A percentile compares a stretch with the other conserved stretches of the same genome.
These are phyloP conservation scores for Suhomyces prunicola DNA, from an alignment of 805 yeast genomes.

Conservation along the genomic window DNA sequence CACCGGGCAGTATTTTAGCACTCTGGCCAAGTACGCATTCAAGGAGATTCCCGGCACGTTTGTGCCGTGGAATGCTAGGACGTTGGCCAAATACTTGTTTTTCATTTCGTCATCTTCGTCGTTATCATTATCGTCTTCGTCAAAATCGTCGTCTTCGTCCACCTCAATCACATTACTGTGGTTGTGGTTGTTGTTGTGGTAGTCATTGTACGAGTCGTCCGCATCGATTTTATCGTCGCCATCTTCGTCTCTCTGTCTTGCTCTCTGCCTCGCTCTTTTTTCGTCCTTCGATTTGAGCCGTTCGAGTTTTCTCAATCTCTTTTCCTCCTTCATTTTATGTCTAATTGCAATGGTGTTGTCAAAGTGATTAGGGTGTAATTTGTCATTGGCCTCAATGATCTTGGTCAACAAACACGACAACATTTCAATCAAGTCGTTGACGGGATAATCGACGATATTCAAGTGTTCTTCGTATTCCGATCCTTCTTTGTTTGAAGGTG, in stretches of 20 bases:
- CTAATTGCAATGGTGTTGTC: slow-evolving; percentile 43
- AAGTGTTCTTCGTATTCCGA: slow-evolving; percentile 48
- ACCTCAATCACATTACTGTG: slow-evolving; percentile 20
- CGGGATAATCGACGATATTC: slow-evolving; percentile 80
- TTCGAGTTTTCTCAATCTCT: slow-evolving; percentile 24
- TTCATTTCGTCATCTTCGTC: slow-evolving; percentile 42
- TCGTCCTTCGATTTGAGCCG: slow-evolving; percentile 9
- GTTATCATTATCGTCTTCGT: slow-evolving; percentile 19
- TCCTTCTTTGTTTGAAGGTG: slow-evolving; percentile 2
- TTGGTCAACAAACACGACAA: slow-evolving; percentile 79
- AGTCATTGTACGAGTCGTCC: slow-evolving; percentile 11
- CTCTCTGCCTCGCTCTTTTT: slow-evolving; percentile 1
- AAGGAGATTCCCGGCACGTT: slow-evolving; percentile 94
- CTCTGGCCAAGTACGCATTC: slow-evolving; percentile 84
- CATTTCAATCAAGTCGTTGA: slow-evolving; percentile 78
- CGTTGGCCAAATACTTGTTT: slow-evolving; percentile 59
- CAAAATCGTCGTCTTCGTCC: slow-evolving; percentile 16
- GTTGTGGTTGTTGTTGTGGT: slow-evolving; percentile 12
- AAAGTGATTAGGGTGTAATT: slow-evolving; percentile 67
- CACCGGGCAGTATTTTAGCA: slow-evolving; percentile 96
- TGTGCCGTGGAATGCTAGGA: slow-evolving; percentile 91
- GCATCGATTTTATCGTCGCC: slow-evolving; percentile 10
- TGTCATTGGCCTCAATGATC: slow-evolving; percentile 87
- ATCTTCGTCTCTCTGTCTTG: slow-evolving; percentile 7
- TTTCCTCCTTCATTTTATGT: slow-evolving; percentile 36